Conservation (phyloP, 108 stramenopile species). For the Nitzschia putrida region DNA sequence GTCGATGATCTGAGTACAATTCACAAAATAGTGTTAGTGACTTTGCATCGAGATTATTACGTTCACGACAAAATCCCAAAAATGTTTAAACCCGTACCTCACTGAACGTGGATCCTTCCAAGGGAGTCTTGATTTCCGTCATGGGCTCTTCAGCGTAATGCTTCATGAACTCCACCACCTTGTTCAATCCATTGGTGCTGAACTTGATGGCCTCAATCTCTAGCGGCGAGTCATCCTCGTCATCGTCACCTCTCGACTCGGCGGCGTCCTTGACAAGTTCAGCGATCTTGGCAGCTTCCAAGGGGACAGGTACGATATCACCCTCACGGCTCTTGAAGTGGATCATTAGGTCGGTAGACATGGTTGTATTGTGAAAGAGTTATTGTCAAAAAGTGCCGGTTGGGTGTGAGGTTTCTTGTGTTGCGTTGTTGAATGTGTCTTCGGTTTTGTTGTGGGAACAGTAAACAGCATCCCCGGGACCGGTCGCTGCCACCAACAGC, state of each 20-base stretch:
- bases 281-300: constrained; percentile 27
- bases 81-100: constrained; percentile 37
- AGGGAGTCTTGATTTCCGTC: constrained; percentile 71
- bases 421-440: background rate
- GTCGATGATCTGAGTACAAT: constrained; percentile 46
- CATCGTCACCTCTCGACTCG: constrained; percentile 16
- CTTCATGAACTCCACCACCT: constrained; percentile 79
- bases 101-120: constrained; percentile 66
- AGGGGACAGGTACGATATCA: constrained; percentile 28
- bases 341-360: constrained; percentile 3
- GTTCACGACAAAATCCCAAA: background rate
- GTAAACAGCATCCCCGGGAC: too few species aligned
- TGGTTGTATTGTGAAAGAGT: too few species aligned
- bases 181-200: constrained; percentile 46
- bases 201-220: constrained; percentile 62
- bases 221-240: constrained; percentile 17
- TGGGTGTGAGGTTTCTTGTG: background rate
- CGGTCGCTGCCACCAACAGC: too few species aligned
- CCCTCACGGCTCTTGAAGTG: constrained; percentile 17
- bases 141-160: constrained; percentile 66
- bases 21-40: background rate
- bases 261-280: constrained; percentile 27
- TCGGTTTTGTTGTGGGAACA: background rate
- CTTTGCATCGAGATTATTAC: too few species aligned
- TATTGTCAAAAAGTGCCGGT: background rate